These are phyloP conservation scores for Glomus cerebriforme DNA, from an alignment of 192 early-diverging fungal genomes.

Conservation along the genomic window DNA sequence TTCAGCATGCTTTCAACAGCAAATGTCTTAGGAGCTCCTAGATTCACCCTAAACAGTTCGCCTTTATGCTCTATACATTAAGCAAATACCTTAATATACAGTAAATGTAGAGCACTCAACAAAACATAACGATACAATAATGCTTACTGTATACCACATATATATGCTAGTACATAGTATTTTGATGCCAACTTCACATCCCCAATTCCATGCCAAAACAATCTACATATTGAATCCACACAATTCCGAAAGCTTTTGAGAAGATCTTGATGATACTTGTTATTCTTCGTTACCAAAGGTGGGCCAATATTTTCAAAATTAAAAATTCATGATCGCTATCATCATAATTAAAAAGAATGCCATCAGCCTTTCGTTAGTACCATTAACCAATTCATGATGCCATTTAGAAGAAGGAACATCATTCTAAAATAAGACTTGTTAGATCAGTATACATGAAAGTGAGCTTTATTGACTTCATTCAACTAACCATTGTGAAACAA, in stretches of 20 bases:
- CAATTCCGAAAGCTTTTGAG: conserved; percentile 4
- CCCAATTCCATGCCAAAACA: neutral
- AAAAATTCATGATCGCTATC: neutral
- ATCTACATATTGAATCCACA: conserved; percentile 13
- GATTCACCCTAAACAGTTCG: neutral
- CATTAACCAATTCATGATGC: neutral
- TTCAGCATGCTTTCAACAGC: neutral
- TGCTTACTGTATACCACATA: conserved; percentile 1
- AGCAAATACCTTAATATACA: neutral
- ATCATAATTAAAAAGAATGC: conserved; percentile 29
- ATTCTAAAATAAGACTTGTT: neutral
- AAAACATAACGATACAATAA: neutral
- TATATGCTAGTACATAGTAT: neutral
- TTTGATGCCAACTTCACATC: neutral
- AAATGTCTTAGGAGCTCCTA: conserved; percentile 4
- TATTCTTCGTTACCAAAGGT: neutral
- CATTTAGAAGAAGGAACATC: conserved; percentile 17
- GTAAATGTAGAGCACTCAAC: neutral
- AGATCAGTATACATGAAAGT: neutral
- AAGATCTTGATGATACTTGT: neutral
- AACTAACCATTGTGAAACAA: neutral
- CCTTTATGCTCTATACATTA: neutral
- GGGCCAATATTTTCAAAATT: conserved; percentile 1
- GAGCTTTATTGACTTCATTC: neutral
- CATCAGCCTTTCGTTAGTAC: conserved; percentile 13